Percentiles rank a stretch among this genome's conserved stretches.
Conservation (phyloP, 768 basidiomycete genomes). For the Leccinum disarticulatum region DNA sequence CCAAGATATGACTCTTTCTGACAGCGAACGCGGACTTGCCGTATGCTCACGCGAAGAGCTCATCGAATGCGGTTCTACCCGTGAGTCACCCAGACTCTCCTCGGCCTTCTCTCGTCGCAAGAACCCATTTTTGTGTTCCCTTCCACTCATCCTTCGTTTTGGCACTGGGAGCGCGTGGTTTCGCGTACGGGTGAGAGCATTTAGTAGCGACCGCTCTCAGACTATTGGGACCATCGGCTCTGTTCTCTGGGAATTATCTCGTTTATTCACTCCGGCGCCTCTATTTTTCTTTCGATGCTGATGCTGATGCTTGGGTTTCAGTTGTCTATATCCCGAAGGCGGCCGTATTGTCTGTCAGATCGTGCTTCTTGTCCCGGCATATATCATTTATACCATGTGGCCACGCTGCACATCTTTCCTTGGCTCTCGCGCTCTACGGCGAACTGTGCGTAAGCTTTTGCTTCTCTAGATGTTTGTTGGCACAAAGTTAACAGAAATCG, state of each 20-base stretch:
- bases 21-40: slow-evolving; percentile 16
- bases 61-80: slow-evolving; percentile 24
- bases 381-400: slow-evolving; percentile 53
- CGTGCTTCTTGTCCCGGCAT: slow-evolving; percentile 46
- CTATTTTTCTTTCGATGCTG: slow-evolving; percentile 1
- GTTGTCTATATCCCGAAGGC: slow-evolving; percentile 67
- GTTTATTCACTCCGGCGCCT: slow-evolving; percentile 2
- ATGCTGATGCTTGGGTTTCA: slow-evolving; percentile 33
- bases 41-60: slow-evolving; percentile 25
- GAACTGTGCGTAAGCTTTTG: slow-evolving; percentile 53
- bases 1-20: slow-evolving; percentile 7
- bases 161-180: slow-evolving; percentile 1
- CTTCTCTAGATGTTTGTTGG: not conserved
- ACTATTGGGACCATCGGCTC: not conserved
- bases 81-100: slow-evolving; percentile 27
- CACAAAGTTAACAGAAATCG: slow-evolving; percentile 8
- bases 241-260: slow-evolving; percentile 2
- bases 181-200: not conserved
- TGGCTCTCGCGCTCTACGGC: slow-evolving; percentile 61
- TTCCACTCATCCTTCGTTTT: slow-evolving; percentile 1
- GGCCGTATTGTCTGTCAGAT: slow-evolving; percentile 59
- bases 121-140: not conserved
- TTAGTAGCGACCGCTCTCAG: not conserved
- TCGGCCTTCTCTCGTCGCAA: slow-evolving; percentile 10
- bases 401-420: slow-evolving; percentile 55